These are phyloP conservation scores for Phoenix dactylifera DNA, from an alignment of 176 grass and related monocot genomes.

Conservation along the genomic window DNA sequence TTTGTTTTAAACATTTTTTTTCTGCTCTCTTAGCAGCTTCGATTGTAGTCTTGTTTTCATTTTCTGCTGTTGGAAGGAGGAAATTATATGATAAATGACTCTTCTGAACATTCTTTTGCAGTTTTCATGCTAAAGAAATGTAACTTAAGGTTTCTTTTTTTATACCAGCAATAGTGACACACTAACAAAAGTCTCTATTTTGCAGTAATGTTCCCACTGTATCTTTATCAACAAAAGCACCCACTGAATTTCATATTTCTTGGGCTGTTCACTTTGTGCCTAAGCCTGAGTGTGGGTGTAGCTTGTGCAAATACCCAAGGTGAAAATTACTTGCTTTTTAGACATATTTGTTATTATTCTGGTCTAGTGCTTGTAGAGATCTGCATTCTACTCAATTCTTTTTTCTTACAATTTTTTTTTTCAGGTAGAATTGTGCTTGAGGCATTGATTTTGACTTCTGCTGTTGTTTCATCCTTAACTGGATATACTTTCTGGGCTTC, in stretches of 20 bases:
- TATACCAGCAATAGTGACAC: no score
- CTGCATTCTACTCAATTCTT: no score
- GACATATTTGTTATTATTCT: no score
- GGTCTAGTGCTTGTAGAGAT: no score
- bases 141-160: no score
- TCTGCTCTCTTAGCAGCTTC: no score
- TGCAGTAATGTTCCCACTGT: conserved; percentile 78
- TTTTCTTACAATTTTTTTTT: background rate
- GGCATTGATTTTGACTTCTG: conserved; percentile 82
- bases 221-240: conserved; percentile 90
- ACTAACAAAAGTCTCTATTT: background rate
- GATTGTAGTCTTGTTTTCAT: no score
- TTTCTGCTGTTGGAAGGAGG: no score
- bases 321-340: conserved; percentile 2
- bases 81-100: no score
- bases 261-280: conserved; percentile 78
- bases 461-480: conserved; percentile 84
- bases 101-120: no score
- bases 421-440: conserved; percentile 94
- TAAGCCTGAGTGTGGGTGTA: conserved; percentile 95
- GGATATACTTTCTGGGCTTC: conserved; percentile 93
- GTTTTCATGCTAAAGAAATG: no score
- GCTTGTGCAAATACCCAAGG: conserved; percentile 96
- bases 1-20: no score
- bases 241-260: conserved; percentile 84